Evolutionary conservation across 2,329 filamentous ascomycete species (phyloP).

Genomic region (Cryphonectria carpinicola): DNA sequence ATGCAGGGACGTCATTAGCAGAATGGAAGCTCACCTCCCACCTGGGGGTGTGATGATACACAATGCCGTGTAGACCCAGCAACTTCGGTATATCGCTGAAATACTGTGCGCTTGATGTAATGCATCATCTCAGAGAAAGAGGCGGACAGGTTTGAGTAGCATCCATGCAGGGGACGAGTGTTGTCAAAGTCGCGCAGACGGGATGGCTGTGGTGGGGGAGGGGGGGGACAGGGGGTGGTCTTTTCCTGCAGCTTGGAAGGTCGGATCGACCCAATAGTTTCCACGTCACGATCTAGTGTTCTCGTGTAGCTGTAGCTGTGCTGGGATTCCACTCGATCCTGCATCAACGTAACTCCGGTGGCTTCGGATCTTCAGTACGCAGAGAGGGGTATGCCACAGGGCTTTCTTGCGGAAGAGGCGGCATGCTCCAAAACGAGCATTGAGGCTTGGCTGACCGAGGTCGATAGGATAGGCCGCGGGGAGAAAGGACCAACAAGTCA

Average conservation of each 20-base stretch:
- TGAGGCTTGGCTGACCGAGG: constrained; percentile 9
- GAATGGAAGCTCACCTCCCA: not conserved
- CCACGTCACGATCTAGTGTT: constrained; percentile 4
- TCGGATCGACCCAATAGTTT: not conserved
- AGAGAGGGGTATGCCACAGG: not conserved
- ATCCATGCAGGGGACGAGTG: not conserved
- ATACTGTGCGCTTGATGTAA: not conserved
- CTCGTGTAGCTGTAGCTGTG: not conserved
- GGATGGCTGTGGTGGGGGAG: not conserved
- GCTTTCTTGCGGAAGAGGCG: not conserved
- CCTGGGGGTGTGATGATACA: not conserved
- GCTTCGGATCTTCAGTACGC: not conserved
- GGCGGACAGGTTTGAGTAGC: not conserved
- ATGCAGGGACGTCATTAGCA: not conserved
- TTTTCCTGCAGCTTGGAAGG: not conserved
- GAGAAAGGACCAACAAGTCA: not conserved
- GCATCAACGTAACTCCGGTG: constrained; percentile 10
- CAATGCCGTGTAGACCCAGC: not conserved
- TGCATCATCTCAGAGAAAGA: not conserved
- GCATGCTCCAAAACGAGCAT: not conserved
- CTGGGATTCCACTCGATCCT: constrained; percentile 1
- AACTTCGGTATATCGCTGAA: not conserved
- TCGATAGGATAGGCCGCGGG: constrained; percentile 5
- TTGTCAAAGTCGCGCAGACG: not conserved
- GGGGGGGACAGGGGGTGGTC: not conserved